Evolutionary conservation across 805 yeast species (phyloP).

Genomic region (Wickerhamiella alocasiicola): DNA sequence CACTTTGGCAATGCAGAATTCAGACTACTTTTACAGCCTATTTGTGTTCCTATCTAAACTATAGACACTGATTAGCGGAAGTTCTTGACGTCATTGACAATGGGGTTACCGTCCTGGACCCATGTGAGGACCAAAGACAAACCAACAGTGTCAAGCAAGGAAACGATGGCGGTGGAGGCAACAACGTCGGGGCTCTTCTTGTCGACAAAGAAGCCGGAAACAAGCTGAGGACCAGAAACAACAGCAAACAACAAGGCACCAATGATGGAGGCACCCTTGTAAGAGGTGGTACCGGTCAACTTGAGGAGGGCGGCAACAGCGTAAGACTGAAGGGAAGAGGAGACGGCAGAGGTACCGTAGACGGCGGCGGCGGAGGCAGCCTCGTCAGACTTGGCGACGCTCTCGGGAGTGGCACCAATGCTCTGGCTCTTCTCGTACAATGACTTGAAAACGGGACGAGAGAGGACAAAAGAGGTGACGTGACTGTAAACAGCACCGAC

Average conservation of each 20-base stretch:
- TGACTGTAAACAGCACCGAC: constrained; percentile 32
- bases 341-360: constrained; percentile 26
- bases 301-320: constrained; percentile 31
- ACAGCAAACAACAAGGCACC: constrained; percentile 31
- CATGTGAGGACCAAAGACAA: constrained; percentile 30
- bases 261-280: constrained; percentile 31
- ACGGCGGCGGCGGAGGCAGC: constrained; percentile 28
- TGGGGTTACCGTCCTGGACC: constrained; percentile 17
- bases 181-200: constrained; percentile 28
- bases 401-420: constrained; percentile 23
- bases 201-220: constrained; percentile 26
- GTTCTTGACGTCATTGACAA: constrained; percentile 8
- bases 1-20: too few species aligned
- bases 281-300: constrained; percentile 28
- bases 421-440: constrained; percentile 29
- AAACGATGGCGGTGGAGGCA: constrained; percentile 24
- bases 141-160: constrained; percentile 33
- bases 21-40: too few species aligned
- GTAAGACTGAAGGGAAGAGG: constrained; percentile 31
- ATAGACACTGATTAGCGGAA: background rate
- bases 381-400: constrained; percentile 28
- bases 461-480: constrained; percentile 25
- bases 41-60: too few species aligned
- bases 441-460: constrained; percentile 31
- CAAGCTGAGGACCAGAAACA: constrained; percentile 27